Base-by-base conservation (phyloP, 192 early-diverging fungal species). In the Coemansia reversa region DNA sequence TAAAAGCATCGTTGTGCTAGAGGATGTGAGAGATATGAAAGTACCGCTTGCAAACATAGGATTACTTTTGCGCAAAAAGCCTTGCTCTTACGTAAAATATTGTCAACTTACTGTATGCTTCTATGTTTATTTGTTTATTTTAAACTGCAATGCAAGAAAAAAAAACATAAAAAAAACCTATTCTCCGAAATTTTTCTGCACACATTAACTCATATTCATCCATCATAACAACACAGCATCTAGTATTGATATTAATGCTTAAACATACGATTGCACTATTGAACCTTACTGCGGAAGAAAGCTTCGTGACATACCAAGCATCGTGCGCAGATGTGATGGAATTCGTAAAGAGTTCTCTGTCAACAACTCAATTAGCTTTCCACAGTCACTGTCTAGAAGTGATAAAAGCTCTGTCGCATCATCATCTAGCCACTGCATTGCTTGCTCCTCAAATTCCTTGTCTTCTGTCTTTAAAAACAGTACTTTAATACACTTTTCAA, bases 251-350 rank as follows among this genome's bases (percentile, higher is more conserved):
- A 30, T 16, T 22, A 29, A 45, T 30, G 30, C 29, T 39, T 6
- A 9, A 9, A 39, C 12, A 9, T 39, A 39, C 35, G 12, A 7
- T 11, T 12, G 35, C 12, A 1, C 35, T 39, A 39, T 7, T 39
- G 8, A 39, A 39, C 23, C 22, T 27, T 54, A 51, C 45, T 60
- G 33, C 33, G 27, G 24, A 39, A 81, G 56, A 42, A 81, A 75
- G 60, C 73, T 72, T 24, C 79, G 65, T 23, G 70, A 69, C 70
- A 75, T 62, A 19, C 69, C 62, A 12, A 60, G 23, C 70, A 81
- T 81, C 5, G 60, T 45, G 45, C 73, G 79, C 18, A 81, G 52
- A 30, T 57, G 69, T 2, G 60, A 57, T 19, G 79, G 79, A 23
- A 81, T 58, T 30, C 72, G 58, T 39, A 11, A 49, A 1, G 66